These are phyloP conservation scores for Fusarium hainanense DNA, from an alignment of 2,329 filamentous ascomycete species.

Conservation along the genomic window DNA sequence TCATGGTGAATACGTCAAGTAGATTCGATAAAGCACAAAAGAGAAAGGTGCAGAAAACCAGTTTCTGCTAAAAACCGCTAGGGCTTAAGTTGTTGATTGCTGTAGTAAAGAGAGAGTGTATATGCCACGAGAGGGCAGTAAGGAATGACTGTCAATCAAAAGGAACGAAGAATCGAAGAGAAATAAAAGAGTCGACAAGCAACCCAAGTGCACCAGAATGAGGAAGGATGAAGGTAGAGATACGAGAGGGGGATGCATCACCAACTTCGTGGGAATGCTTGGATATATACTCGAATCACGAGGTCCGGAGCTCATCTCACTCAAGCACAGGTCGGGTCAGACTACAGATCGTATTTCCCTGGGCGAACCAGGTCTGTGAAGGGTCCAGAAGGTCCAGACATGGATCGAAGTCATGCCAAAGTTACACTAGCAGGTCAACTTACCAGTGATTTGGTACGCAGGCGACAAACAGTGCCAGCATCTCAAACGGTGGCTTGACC, in stretches of 20 bases:
- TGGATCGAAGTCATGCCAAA: conserved; percentile 10
- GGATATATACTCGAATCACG: conserved; percentile 40
- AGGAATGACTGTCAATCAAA: conserved; percentile 41
- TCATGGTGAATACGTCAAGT: conserved; percentile 54
- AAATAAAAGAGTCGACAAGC: conserved; percentile 14
- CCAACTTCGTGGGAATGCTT: conserved; percentile 7
- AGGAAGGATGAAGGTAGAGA: conserved; percentile 32
- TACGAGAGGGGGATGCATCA: background rate
- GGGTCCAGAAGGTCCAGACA: conserved; percentile 5
- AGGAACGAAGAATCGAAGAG: conserved; percentile 27
- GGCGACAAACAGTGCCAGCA: conserved; percentile 24
- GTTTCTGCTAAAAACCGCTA: conserved; percentile 40
- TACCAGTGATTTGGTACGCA: conserved; percentile 9
- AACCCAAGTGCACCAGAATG: conserved; percentile 36
- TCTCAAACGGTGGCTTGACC: conserved; percentile 41
- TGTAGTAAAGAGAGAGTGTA: conserved; percentile 16
- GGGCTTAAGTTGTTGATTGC: conserved; percentile 30
- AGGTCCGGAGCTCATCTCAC: background rate
- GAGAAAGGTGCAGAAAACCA: conserved; percentile 37
- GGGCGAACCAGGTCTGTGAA: background rate
- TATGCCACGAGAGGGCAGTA: conserved; percentile 23
- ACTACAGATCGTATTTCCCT: conserved; percentile 13
- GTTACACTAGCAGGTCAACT: conserved; percentile 30
- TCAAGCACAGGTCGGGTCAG: conserved; percentile 20
- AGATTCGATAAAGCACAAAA: conserved; percentile 2